Base-by-base conservation (phyloP, 768 basidiomycete species). In the Amanita exitialis region DNA sequence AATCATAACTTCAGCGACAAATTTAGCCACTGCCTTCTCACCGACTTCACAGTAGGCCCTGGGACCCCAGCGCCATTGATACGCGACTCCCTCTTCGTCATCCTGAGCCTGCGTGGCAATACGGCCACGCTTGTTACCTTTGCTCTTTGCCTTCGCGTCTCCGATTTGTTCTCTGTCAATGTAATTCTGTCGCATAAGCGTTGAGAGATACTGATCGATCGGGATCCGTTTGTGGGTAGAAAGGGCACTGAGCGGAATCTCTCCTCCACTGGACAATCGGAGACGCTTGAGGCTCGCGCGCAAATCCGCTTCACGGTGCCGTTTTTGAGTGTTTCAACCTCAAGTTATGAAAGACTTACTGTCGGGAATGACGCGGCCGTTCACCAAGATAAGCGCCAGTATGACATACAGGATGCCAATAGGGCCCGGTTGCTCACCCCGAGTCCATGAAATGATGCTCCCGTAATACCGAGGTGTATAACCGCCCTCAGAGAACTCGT, bases 51-150 rank as follows among this genome's bases (percentile, higher is more conserved):
- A 78, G 35, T 84, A 77, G 1, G 91, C 82, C 25, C 89, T 75
- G 23, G 75, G 69, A 3, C 92, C 93, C 93, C 93, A 97, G 15
- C 80, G 77, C 90, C 89, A 91, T 59, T 91, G 88, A 54, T 72
- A 78, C 13, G 68, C 65, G 12, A 66, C 64, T 13, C 70, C 75
- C 6, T 67, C 57, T 43, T 65, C 68, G 54, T 66, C 52, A 49
- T 74, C 66, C 16, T 66, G 66, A 12, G 72, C 69, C 12, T 68
- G 66, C n/a, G 68, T 65, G 30, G 71, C 61, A 7, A 70, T 61
- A 2, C 86, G 77, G 42, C 73, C 76, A 18, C 80, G 78, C 56
- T 84, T 85, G 27, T 61, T 61, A 8, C 63, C 65, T 39, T 67
- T 67, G 47, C 70, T 76, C 21, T 71, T 67, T 6, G 57, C 16